Evolutionary conservation across 1,139 yeast species (phyloP).

Genomic region (Suhomyces wounanorum): DNA sequence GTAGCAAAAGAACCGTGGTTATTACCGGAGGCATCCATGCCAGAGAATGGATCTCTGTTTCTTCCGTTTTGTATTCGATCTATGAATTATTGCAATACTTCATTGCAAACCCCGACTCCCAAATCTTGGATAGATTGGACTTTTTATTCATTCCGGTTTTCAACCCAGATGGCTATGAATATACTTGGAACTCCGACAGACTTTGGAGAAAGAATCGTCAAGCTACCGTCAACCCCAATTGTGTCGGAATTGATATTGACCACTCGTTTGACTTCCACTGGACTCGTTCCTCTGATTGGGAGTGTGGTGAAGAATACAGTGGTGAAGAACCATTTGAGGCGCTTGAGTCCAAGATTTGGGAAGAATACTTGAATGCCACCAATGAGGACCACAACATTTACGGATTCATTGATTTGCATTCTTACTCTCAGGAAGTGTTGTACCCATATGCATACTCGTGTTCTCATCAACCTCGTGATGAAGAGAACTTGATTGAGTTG

Average conservation of each 20-base stretch:
- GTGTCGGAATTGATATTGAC: constrained; percentile 85
- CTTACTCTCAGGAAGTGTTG: constrained; percentile 79
- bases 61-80: constrained; percentile 65
- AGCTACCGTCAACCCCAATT: constrained; percentile 62
- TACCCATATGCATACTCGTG: constrained; percentile 86
- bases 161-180: constrained; percentile 90
- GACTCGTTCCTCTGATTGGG: constrained; percentile 62
- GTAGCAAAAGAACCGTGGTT: constrained; percentile 64
- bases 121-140: constrained; percentile 50
- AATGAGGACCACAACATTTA: constrained; percentile 61
- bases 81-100: constrained; percentile 57
- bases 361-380: constrained; percentile 61
- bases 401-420: constrained; percentile 82
- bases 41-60: constrained; percentile 84
- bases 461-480: constrained; percentile 69
- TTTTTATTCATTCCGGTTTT: constrained; percentile 78
- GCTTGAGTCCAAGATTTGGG: constrained; percentile 66
- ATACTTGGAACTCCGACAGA: constrained; percentile 78
- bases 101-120: constrained; percentile 37
- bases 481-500: constrained; percentile 75
- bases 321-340: constrained; percentile 82
- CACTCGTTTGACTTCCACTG: constrained; percentile 82
- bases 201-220: constrained; percentile 91
- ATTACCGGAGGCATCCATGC: constrained; percentile 88
- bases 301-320: constrained; percentile 81